phyloP scores from a whole-genome alignment of 129 eudicot genomes.

The Cynara cardunculus region DNA sequence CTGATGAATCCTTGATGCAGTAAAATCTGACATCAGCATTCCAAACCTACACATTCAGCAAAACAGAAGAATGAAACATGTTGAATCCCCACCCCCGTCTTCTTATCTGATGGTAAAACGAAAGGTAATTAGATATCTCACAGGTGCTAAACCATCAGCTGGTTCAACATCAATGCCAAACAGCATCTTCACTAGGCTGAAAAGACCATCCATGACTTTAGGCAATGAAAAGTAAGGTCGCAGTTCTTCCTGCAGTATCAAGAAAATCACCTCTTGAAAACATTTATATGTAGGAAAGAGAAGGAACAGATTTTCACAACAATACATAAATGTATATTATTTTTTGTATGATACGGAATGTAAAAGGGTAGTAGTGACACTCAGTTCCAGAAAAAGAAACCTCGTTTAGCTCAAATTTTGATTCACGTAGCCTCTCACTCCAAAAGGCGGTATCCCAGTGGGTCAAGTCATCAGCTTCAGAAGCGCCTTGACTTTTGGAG shows the following conservation, averaged over 20 bases:
- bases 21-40: constrained; percentile 77
- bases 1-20: constrained; percentile 74
- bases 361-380: background rate
- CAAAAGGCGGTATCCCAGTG: constrained; percentile 86
- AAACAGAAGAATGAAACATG: background rate
- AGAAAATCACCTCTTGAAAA: background rate
- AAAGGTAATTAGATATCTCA: constrained; percentile 28
- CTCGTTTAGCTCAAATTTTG: constrained; percentile 93
- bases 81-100: background rate
- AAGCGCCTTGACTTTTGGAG: constrained; percentile 68
- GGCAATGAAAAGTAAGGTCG: constrained; percentile 95
- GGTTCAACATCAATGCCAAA: constrained; percentile 72
- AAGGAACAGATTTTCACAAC: background rate
- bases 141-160: constrained; percentile 91
- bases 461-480: constrained; percentile 76
- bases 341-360: background rate
- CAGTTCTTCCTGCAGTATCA: constrained; percentile 75
- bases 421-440: constrained; percentile 99
- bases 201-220: constrained; percentile 96
- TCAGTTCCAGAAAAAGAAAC: constrained; percentile 28
- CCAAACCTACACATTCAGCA: constrained; percentile 65
- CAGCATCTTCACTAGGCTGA: constrained; percentile 75
- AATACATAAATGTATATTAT: background rate
- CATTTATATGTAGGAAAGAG: background rate
- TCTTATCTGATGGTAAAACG: background rate